Percentiles rank a stretch among this genome's conserved stretches.
These are phyloP conservation scores for Veloboletus limbatus DNA, from an alignment of 1,284 basidiomycete species.

Conservation along the genomic window DNA sequence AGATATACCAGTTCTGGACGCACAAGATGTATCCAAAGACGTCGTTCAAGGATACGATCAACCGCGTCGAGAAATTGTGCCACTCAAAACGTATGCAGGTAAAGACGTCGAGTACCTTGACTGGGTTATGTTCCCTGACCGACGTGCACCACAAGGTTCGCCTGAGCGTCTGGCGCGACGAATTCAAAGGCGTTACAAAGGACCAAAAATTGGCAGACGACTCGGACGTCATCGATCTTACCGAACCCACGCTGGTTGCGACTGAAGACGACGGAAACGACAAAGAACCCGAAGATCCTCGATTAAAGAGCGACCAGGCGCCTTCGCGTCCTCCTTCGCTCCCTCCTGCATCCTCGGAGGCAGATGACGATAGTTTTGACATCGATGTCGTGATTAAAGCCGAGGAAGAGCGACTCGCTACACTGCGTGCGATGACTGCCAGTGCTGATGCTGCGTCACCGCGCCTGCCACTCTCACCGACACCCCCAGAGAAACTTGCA, in stretches of 20 bases:
- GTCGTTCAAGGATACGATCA: slow-evolving; percentile 80
- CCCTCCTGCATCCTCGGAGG: slow-evolving; percentile 48
- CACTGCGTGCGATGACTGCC: slow-evolving; percentile 12
- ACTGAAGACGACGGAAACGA: slow-evolving; percentile 19
- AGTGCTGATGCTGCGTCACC: slow-evolving; percentile 6
- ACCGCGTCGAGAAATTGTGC: slow-evolving; percentile 81
- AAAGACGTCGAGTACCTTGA: slow-evolving; percentile 11
- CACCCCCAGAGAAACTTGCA: slow-evolving; percentile 12
- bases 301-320: slow-evolving; percentile 14
- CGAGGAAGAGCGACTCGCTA: slow-evolving; percentile 41
- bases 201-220: slow-evolving; percentile 34
- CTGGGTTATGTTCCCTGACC: slow-evolving; percentile 9
- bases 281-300: slow-evolving; percentile 28
- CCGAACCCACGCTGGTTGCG: slow-evolving; percentile 24
- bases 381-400: slow-evolving; percentile 49
- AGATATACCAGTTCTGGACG: slow-evolving; percentile 89
- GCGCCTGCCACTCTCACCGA: neutral
- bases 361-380: slow-evolving; percentile 57
- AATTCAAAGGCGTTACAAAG: slow-evolving; percentile 54
- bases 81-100: slow-evolving; percentile 83
- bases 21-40: slow-evolving; percentile 87
- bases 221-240: slow-evolving; percentile 31
- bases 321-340: slow-evolving; percentile 38
- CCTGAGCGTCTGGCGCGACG: slow-evolving; percentile 72
- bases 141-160: slow-evolving; percentile 47